Percentiles rank a stretch among this genome's conserved stretches.
These are phyloP conservation scores for Amborella trichopoda DNA, from an alignment of 164 flowering plant genomes.

Conservation along the genomic window DNA sequence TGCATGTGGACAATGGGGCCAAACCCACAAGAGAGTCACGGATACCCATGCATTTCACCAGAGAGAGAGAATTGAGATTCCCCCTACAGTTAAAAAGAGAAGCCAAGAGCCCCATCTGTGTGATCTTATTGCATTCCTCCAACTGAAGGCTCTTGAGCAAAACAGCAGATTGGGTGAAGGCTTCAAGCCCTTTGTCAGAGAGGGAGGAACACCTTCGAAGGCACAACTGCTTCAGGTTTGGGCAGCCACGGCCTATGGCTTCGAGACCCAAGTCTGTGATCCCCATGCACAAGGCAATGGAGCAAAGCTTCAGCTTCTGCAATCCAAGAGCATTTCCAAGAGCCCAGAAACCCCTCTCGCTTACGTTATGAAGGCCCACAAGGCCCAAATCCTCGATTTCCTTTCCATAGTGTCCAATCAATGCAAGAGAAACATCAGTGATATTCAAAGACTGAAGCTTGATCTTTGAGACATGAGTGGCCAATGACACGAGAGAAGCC, in stretches of 20 bases:
- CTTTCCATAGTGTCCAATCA: conserved; percentile 75
- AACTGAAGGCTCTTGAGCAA: conserved; percentile 53
- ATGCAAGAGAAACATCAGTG: conserved; percentile 70
- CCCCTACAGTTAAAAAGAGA: conserved; percentile 30
- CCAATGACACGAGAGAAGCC: conserved; percentile 41
- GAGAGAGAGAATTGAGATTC: conserved; percentile 41
- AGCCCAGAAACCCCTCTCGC: conserved; percentile 78
- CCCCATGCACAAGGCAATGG: conserved; percentile 51
- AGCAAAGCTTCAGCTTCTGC: conserved; percentile 37
- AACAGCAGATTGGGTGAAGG: conserved; percentile 38
- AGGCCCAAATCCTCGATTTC: conserved; percentile 48
- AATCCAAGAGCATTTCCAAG: conserved; percentile 63
- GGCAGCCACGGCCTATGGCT: conserved; percentile 63
- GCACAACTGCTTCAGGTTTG: conserved; percentile 42
- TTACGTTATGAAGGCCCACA: conserved; percentile 35
- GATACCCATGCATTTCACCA: conserved; percentile 54
- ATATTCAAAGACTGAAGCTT: conserved; percentile 58
- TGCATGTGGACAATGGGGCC: conserved; percentile 24
- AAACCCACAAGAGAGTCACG: conserved; percentile 24
- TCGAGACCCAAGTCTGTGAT: conserved; percentile 53
- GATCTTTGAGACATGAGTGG: conserved; percentile 38
- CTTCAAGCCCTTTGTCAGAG: conserved; percentile 53
- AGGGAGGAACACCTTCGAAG: conserved; percentile 38
- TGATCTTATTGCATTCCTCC: conserved; percentile 71
- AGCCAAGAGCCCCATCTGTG: conserved; percentile 45